phyloP scores from a whole-genome alignment of 306 rosid genomes.

The Rosa rugosa region DNA sequence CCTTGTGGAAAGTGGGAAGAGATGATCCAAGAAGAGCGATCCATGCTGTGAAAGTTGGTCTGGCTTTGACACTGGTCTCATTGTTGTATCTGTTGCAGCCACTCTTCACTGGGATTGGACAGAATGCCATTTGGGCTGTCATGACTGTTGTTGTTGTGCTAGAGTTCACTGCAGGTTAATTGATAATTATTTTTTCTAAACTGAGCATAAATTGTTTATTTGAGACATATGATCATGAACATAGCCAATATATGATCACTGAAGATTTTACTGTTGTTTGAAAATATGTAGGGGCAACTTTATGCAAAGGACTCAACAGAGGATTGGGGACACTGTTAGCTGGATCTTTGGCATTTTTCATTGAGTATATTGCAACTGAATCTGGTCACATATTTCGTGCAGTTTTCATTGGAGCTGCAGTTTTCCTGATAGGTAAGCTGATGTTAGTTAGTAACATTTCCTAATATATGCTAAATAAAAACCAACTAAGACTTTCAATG shows the following conservation, averaged over 20 bases:
- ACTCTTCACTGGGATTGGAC: slow-evolving; percentile 57
- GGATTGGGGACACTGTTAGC: slow-evolving; percentile 90
- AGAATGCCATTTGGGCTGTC: slow-evolving; percentile 87
- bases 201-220: not conserved
- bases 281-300: slow-evolving; percentile 69
- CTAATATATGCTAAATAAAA: not conserved
- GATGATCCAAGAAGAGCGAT: slow-evolving; percentile 82
- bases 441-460: not conserved
- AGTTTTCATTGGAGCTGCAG: slow-evolving; percentile 70
- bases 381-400: slow-evolving; percentile 50
- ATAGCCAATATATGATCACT: not conserved
- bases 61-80: slow-evolving; percentile 71
- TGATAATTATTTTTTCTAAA: not conserved
- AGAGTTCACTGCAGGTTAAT: slow-evolving; percentile 85
- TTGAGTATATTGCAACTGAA: slow-evolving; percentile 53
- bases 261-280: slow-evolving; percentile 2
- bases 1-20: slow-evolving; percentile 65
- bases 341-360: slow-evolving; percentile 69
- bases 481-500: not conserved
- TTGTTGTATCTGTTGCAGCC: slow-evolving; percentile 77
- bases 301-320: slow-evolving; percentile 97
- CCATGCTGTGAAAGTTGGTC: slow-evolving; percentile 88
- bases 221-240: not conserved
- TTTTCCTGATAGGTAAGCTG: slow-evolving; percentile 68
- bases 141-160: slow-evolving; percentile 97